Percentiles rank a stretch among this genome's conserved stretches.
Evolutionary conservation across 208 protist genomes (phyloP).

Genomic region (Crithidia fasciculata): DNA sequence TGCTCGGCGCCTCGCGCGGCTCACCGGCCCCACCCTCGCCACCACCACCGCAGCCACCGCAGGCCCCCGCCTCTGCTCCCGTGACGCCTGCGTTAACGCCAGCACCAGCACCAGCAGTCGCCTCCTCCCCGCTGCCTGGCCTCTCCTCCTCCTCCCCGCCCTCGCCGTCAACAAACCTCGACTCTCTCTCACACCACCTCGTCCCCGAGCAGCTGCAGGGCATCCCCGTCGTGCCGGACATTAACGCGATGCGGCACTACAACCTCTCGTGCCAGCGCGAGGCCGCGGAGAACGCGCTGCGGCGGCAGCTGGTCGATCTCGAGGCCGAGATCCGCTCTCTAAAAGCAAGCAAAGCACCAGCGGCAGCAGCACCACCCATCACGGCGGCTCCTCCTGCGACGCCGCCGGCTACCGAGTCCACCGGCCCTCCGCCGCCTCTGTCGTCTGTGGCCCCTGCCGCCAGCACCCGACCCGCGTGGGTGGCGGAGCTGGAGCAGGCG

Average conservation of each 20-base stretch:
- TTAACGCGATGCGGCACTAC: slow-evolving; percentile 75
- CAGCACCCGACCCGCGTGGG: slow-evolving; percentile 17
- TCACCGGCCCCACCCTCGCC: neutral
- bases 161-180: neutral
- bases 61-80: slow-evolving; percentile 3
- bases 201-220: slow-evolving; percentile 32
- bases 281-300: slow-evolving; percentile 60
- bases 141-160: slow-evolving; percentile 8
- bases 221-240: slow-evolving; percentile 79
- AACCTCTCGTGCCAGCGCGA: slow-evolving; percentile 74
- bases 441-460: neutral
- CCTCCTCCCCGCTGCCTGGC: slow-evolving; percentile 20
- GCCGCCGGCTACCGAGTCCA: neutral
- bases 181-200: neutral
- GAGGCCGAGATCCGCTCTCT: slow-evolving; percentile 61
- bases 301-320: slow-evolving; percentile 66
- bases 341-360: slow-evolving; percentile 19
- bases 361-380: slow-evolving; percentile 2
- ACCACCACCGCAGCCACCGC: neutral
- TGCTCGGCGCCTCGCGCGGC: slow-evolving; percentile 35
- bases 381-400: neutral
- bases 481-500: slow-evolving; percentile 31
- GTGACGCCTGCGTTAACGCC: neutral
- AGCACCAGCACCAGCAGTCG: slow-evolving; percentile 17
- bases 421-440: neutral